Conservation (phyloP, 495 filamentous ascomycete genomes). For the Penicilliopsis zonata region DNA sequence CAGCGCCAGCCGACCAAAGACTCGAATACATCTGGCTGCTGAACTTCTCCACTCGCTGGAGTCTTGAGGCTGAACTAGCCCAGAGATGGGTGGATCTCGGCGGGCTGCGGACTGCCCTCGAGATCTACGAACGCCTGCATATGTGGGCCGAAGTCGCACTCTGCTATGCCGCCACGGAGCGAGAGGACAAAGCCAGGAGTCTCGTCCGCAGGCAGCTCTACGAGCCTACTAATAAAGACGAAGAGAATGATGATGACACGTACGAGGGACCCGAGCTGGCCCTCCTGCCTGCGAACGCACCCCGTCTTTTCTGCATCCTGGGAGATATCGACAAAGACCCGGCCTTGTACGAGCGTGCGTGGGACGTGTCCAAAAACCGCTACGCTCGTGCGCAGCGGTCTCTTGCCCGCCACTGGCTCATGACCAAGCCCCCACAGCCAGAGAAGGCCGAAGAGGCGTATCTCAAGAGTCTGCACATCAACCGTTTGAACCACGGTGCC, state of each 20-base stretch:
- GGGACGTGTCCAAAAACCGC: conserved; percentile 69
- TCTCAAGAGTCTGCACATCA: conserved; percentile 58
- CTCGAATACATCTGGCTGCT: conserved; percentile 74
- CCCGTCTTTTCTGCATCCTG: conserved; percentile 83
- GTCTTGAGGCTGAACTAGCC: conserved; percentile 86
- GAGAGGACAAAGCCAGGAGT: conserved; percentile 68
- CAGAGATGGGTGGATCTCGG: conserved; percentile 81
- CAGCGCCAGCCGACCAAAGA: conserved; percentile 62
- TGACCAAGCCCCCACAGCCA: conserved; percentile 42
- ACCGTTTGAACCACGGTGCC: conserved; percentile 63
- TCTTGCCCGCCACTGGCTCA: conserved; percentile 64
- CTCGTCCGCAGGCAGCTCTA: conserved; percentile 72
- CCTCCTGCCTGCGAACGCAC: conserved; percentile 69
- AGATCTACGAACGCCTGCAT: conserved; percentile 89
- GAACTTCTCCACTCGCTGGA: conserved; percentile 77
- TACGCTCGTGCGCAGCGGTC: conserved; percentile 84
- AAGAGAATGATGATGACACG: conserved; percentile 43
- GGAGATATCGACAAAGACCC: conserved; percentile 76
- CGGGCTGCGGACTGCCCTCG: conserved; percentile 77
- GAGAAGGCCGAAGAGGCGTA: conserved; percentile 70
- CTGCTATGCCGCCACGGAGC: conserved; percentile 70
- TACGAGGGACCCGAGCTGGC: conserved; percentile 47
- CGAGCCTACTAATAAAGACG: conserved; percentile 35
- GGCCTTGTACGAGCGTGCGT: conserved; percentile 69
- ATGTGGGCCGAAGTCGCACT: conserved; percentile 95